These are phyloP conservation scores for Pelargonium cotyledonis DNA, from an alignment of 441 rosid genomes.

Conservation along the genomic window DNA sequence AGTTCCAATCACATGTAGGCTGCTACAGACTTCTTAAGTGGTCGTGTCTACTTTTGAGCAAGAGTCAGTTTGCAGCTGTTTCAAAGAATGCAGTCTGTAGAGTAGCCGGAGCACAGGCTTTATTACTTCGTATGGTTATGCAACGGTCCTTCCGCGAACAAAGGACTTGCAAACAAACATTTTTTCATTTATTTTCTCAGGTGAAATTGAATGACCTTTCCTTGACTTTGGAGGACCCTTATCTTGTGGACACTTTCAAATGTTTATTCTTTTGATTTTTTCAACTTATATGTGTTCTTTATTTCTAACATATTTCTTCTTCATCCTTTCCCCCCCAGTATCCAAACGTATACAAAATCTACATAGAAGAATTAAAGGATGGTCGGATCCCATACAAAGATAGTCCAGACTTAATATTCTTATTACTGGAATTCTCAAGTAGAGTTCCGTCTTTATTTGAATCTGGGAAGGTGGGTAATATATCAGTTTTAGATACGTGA, in stretches of 20 bases:
- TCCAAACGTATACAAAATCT: conserved; percentile 52
- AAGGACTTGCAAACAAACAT: conserved; percentile 56
- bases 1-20: conserved; percentile 49
- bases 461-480: conserved; percentile 52
- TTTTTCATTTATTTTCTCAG: conserved; percentile 54
- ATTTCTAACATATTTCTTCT: conserved; percentile 18
- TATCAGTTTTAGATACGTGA: not conserved
- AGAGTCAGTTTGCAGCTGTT: conserved; percentile 65
- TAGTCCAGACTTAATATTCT: conserved; percentile 56
- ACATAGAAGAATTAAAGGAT: conserved; percentile 55
- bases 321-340: conserved; percentile 36
- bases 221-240: conserved; percentile 8
- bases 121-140: conserved; percentile 56
- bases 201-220: conserved; percentile 24
- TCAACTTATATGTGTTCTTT: not conserved
- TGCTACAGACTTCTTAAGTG: conserved; percentile 75
- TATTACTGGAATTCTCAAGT: conserved; percentile 63
- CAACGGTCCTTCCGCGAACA: conserved; percentile 58
- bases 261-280: not conserved
- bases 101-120: conserved; percentile 73
- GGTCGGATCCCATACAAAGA: conserved; percentile 70
- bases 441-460: conserved; percentile 44
- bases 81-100: conserved; percentile 75
- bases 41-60: conserved; percentile 73
- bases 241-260: not conserved